phyloP scores from a whole-genome alignment of 1,284 basidiomycete genomes.

The Fomitopsis betulina region DNA sequence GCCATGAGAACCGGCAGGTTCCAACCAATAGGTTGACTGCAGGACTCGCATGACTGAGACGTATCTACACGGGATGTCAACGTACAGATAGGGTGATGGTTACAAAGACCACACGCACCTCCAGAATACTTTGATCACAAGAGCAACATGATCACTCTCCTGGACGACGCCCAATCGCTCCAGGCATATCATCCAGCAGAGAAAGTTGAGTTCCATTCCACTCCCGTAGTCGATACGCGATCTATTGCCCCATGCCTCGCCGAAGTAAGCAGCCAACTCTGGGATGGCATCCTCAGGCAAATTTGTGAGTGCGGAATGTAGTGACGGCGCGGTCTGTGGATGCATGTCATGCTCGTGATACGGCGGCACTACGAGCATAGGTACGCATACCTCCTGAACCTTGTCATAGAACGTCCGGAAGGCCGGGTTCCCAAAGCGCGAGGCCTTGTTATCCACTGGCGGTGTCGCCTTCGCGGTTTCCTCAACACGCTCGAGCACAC shows the following conservation, averaged over 20 bases:
- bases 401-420: constrained; percentile 91
- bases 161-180: constrained; percentile 69
- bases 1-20: constrained; percentile 96
- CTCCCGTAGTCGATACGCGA: constrained; percentile 97
- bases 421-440: constrained; percentile 96
- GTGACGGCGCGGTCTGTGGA: constrained; percentile 37
- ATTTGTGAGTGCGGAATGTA: constrained; percentile 57
- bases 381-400: constrained; percentile 57
- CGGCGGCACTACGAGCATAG: neutral
- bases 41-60: constrained; percentile 86
- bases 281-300: constrained; percentile 53
- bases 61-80: constrained; percentile 48
- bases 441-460: constrained; percentile 86
- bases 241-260: constrained; percentile 88
- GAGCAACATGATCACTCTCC: constrained; percentile 65
- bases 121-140: constrained; percentile 92
- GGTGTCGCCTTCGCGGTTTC: constrained; percentile 68
- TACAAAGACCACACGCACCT: constrained; percentile 35
- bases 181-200: constrained; percentile 95
- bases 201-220: constrained; percentile 97
- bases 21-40: constrained; percentile 96
- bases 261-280: constrained; percentile 81
- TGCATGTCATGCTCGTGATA: neutral
- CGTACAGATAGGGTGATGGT: neutral
- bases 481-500: constrained; percentile 67